Percentiles rank a stretch among this genome's conserved stretches.
Evolutionary conservation across 2,329 filamentous ascomycete species (phyloP).

Genomic region (Cyphellophora attinorum): DNA sequence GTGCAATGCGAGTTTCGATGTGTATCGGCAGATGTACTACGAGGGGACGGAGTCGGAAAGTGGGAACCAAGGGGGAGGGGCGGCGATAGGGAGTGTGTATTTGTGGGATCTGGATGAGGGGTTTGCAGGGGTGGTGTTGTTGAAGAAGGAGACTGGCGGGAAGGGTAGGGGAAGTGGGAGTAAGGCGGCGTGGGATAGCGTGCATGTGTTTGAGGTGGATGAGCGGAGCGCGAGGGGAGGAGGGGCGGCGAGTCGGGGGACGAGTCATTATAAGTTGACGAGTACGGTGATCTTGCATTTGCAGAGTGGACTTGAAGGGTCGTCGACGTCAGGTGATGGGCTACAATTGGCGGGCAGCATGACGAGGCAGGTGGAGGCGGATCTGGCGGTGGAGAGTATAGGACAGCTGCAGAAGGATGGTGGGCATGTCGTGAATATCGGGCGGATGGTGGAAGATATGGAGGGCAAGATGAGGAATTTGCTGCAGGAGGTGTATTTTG

Average conservation of each 20-base stretch:
- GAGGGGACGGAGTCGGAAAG: constrained; percentile 52
- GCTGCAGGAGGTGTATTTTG: constrained; percentile 96
- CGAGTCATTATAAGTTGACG: constrained; percentile 94
- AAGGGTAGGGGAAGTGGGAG: constrained; percentile 25
- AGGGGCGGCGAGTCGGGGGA: constrained; percentile 36
- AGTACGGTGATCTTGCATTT: constrained; percentile 92
- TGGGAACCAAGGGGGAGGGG: constrained; percentile 46
- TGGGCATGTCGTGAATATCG: constrained; percentile 92
- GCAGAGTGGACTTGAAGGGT: constrained; percentile 37
- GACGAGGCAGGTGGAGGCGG: constrained; percentile 91
- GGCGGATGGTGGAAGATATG: constrained; percentile 94
- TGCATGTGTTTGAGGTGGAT: constrained; percentile 95
- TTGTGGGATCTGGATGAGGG: constrained; percentile 98
- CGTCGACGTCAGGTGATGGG: constrained; percentile 2
- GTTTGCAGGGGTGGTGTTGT: constrained; percentile 86
- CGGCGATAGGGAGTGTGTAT: constrained; percentile 85
- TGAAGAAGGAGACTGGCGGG: constrained; percentile 69
- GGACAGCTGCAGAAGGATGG: constrained; percentile 52
- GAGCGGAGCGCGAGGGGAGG: constrained; percentile 54
- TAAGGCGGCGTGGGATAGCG: constrained; percentile 89
- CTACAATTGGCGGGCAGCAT: constrained; percentile 96
- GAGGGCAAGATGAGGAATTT: constrained; percentile 98
- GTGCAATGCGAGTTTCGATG: constrained; percentile 92
- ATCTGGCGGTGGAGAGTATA: constrained; percentile 64
- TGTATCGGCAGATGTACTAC: constrained; percentile 87